Conservation (phyloP, 2,329 filamentous ascomycete genomes). For the Neopestalotiopsis sp. region DNA sequence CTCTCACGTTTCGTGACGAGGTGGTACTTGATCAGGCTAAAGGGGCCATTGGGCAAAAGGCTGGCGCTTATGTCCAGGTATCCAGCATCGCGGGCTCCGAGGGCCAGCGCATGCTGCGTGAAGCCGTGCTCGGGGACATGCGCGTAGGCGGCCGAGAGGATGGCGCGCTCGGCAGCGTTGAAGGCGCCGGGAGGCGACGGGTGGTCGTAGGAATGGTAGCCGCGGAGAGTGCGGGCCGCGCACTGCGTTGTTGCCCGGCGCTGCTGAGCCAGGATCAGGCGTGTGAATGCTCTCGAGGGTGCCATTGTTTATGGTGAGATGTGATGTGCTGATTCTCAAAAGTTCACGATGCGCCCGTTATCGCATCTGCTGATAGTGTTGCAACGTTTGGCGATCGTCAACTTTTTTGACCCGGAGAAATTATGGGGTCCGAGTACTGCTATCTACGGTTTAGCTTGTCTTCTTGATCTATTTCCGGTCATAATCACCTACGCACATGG, state of each 20-base stretch:
- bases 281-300: slow-evolving; percentile 11
- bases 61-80: slow-evolving; percentile 87
- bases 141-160: slow-evolving; percentile 79
- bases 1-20: slow-evolving; percentile 69
- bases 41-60: slow-evolving; percentile 78
- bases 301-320: slow-evolving; percentile 2
- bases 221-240: slow-evolving; percentile 15
- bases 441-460: not conserved
- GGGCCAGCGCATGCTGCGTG: slow-evolving; percentile 71
- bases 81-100: slow-evolving; percentile 82
- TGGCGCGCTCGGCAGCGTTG: slow-evolving; percentile 70
- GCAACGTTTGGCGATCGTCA: not conserved
- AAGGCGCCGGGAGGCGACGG: slow-evolving; percentile 64
- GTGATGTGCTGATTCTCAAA: not conserved
- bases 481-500: no score
- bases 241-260: not conserved
- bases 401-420: not conserved
- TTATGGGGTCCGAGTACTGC: not conserved
- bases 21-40: slow-evolving; percentile 82
- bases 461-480: not conserved
- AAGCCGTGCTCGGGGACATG: slow-evolving; percentile 87
- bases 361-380: not conserved
- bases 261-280: slow-evolving; percentile 4
- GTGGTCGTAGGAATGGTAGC: slow-evolving; percentile 79
- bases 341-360: not conserved